Evolutionary conservation across 371 early-diverging fungal genomes (phyloP), one percentile per base, ranked within the genome.

Genomic region (Mucor ambiguus): DNA sequence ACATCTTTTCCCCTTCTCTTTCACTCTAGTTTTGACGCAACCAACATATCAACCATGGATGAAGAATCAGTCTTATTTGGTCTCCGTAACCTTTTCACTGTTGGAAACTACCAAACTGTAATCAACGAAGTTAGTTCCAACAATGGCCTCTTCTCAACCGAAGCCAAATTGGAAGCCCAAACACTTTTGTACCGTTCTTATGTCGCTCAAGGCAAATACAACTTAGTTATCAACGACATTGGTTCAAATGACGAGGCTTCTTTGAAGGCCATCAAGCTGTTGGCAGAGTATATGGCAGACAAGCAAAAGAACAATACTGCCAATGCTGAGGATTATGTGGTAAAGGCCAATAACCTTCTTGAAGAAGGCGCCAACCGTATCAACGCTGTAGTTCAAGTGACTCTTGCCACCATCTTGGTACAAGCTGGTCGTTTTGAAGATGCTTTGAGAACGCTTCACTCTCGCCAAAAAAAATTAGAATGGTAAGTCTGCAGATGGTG

Each of bases 381-480:
- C 33, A 75, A 79, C 56, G 64, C 79, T 12, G 76, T 78, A n/a
- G 72, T 87, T 61, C 85, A 86, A 64, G 77, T 82, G 0, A 60
- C 74, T 16, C 52, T 75, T 26, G 86, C 81, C 14, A 80, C 84
- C 37, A 64, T 81, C 26, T 73, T 76, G 52, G 77, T 77, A 35
- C 78, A 80, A 46, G 78, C 81, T 54, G 81, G 80, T 9, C 74
- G 75, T 41, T 62, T 71, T 28, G 84, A 86, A 48, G 80, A 80
- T 33, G 81, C 95, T 12, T 77, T 96, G 66, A 76, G 78, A 48
- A 74, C 86, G 7, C 78, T 95, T 38, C 86, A 89, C 24, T 79
- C 81, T 43, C 89, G 89, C 59, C 85, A 90, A 58, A 90, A 88
- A 76, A 89, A 90, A 72, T 72, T 95, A 18, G 96, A 96, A 73